Base-by-base conservation (phyloP, 768 basidiomycete species). In the Chiua virens region DNA sequence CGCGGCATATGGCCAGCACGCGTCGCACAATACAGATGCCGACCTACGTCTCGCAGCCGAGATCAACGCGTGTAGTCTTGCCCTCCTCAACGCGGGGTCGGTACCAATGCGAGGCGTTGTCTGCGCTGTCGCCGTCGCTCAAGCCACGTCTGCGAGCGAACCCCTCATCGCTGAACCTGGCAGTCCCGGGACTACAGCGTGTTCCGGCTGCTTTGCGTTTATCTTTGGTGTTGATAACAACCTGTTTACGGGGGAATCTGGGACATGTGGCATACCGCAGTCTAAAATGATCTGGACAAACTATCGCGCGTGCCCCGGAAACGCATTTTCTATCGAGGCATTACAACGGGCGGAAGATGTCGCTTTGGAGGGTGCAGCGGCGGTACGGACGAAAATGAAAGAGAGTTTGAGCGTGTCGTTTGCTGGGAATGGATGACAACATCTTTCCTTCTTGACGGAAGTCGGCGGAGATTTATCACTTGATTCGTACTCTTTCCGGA, bases 81-180 rank as follows among this genome's bases (percentile, higher is more conserved):
- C 90, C 1, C 71, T 91, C 8, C 63, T 92, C 27, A 85, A 82
- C 40, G 79, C 87, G 0, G 80, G 81, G 0, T 87, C 87, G 2
- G 69, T 92, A 0, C 83, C 87, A 0, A 84, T 91, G 87, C 73
- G 78, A 3, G 87, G 88, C 1, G 80, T 86, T n/a, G 77, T 87
- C 1, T 84, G 83, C 46, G 89, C 89, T 5, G 78, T 86, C 3
- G 71, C 85, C 0, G 73, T 87, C 2, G 82, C 80, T 1, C 71
- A 72, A 14, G 42, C 70, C 7, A 34, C 34, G 20, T 42, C 55
- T 10, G 32, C 36, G 18, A 34, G 21, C 22, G 42, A 11, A 5
- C 61, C 71, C 0, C 63, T 85, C 3, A 61, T 86, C 14, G 67
- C 83, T 3, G 83, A 85, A 7, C 61, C 82, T 84, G 1, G 71